phyloP scores from a whole-genome alignment of 2,329 filamentous ascomycete species.

The Alternaria atra region DNA sequence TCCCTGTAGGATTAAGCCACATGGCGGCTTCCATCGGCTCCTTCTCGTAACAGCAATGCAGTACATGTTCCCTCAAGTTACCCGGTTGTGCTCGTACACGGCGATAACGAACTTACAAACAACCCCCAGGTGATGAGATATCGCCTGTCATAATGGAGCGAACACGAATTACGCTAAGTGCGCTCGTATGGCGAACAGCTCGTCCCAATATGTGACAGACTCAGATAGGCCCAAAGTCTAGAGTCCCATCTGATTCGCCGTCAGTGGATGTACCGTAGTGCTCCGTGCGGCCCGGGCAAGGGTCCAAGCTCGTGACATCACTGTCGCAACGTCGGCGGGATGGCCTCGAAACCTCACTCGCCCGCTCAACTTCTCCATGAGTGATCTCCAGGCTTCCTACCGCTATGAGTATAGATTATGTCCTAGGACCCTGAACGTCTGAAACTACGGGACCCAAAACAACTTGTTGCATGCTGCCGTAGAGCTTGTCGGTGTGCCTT shows the following conservation, averaged over 20 bases:
- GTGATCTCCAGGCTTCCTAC: slow-evolving; percentile 16
- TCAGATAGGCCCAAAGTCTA: background rate
- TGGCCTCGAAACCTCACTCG: slow-evolving; percentile 8
- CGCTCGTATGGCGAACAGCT: background rate
- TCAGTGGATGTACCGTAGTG: background rate
- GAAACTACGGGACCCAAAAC: slow-evolving; percentile 14
- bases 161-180: background rate
- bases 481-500: slow-evolving; percentile 5
- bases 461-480: slow-evolving; percentile 8
- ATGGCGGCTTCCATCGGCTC: too few species aligned
- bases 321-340: slow-evolving; percentile 1
- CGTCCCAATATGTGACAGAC: too few species aligned
- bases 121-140: too few species aligned
- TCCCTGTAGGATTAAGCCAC: too few species aligned
- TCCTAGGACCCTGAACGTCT: slow-evolving; percentile 12
- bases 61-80: too few species aligned
- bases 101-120: too few species aligned
- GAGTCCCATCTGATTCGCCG: slow-evolving; percentile 6
- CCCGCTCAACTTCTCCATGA: background rate
- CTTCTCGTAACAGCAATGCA: too few species aligned
- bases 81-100: too few species aligned
- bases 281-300: slow-evolving; percentile 4
- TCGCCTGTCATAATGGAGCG: background rate
- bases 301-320: slow-evolving; percentile 17
- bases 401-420: slow-evolving; percentile 7